A percentile compares a stretch with the other conserved stretches of the same genome.
These are phyloP conservation scores for Irpex sp. DNA, from an alignment of 1,284 basidiomycete species.

Conservation along the genomic window DNA sequence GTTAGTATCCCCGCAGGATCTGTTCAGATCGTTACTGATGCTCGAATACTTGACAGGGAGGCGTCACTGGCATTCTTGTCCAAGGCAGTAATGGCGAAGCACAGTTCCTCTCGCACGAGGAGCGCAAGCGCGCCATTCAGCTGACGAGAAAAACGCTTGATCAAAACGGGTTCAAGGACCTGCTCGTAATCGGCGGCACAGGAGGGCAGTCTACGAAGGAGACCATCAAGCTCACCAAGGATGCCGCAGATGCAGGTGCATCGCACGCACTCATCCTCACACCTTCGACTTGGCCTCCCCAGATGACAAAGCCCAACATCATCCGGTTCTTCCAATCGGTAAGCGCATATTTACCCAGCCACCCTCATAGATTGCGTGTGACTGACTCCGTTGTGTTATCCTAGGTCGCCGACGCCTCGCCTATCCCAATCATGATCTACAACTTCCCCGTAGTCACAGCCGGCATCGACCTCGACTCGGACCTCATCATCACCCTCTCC, in stretches of 20 bases:
- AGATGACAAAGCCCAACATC: slow-evolving; percentile 59
- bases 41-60: slow-evolving; percentile 37
- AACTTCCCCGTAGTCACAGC: slow-evolving; percentile 83
- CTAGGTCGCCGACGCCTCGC: slow-evolving; percentile 76
- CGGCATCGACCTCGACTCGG: slow-evolving; percentile 84
- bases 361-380: no score
- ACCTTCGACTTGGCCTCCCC: slow-evolving; percentile 60
- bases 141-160: slow-evolving; percentile 73
- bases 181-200: slow-evolving; percentile 80
- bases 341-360: background rate
- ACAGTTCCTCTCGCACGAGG: slow-evolving; percentile 67
- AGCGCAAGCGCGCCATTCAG: slow-evolving; percentile 60
- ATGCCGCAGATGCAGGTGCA: slow-evolving; percentile 80
- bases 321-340: slow-evolving; percentile 62
- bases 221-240: slow-evolving; percentile 72
- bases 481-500: slow-evolving; percentile 68
- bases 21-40: background rate
- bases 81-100: slow-evolving; percentile 79
- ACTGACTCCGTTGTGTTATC: background rate
- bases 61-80: slow-evolving; percentile 68
- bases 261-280: slow-evolving; percentile 72
- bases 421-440: slow-evolving; percentile 86
- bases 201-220: slow-evolving; percentile 79
- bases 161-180: slow-evolving; percentile 60
- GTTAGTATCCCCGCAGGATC: slow-evolving; percentile 27